A percentile compares a stretch with the other conserved stretches of the same genome.
These are phyloP conservation scores for Arabidopsis arenosa DNA, from an alignment of 345 rosid species.

Conservation along the genomic window DNA sequence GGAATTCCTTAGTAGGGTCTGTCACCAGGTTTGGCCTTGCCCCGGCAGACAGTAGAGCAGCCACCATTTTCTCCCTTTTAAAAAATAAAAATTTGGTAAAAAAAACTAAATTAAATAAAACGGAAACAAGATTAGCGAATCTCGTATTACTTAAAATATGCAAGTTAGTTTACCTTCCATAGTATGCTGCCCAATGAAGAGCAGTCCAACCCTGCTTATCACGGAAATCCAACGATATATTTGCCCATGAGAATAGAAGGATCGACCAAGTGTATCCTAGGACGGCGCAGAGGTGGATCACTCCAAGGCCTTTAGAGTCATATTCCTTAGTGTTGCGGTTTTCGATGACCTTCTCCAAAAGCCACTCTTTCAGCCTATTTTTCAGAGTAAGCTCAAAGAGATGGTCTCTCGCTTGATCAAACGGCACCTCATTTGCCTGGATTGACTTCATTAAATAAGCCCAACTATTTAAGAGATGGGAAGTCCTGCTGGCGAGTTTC, in stretches of 20 bases:
- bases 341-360: constrained; percentile 78
- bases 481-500: constrained; percentile 63
- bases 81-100: background rate
- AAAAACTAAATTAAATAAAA: constrained; percentile 1
- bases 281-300: constrained; percentile 85
- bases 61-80: constrained; percentile 96
- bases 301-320: constrained; percentile 86
- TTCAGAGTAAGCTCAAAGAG: constrained; percentile 76
- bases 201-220: constrained; percentile 98
- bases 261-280: constrained; percentile 92
- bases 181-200: constrained; percentile 97
- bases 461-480: constrained; percentile 66
- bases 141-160: background rate
- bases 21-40: constrained; percentile 92
- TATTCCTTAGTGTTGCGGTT: constrained; percentile 60
- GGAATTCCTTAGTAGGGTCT: constrained; percentile 76
- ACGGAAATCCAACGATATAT: constrained; percentile 79
- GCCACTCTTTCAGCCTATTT: constrained; percentile 84
- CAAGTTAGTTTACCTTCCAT: constrained; percentile 64
- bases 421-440: constrained; percentile 57
- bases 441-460: constrained; percentile 64
- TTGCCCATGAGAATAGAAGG: constrained; percentile 72
- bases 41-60: constrained; percentile 84
- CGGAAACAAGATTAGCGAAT: background rate
- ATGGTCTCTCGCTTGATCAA: constrained; percentile 68